Evolutionary conservation across 2,329 filamentous ascomycete species (phyloP), one percentile per base, ranked within the genome.

Genomic region (Diaporthe sp.): DNA sequence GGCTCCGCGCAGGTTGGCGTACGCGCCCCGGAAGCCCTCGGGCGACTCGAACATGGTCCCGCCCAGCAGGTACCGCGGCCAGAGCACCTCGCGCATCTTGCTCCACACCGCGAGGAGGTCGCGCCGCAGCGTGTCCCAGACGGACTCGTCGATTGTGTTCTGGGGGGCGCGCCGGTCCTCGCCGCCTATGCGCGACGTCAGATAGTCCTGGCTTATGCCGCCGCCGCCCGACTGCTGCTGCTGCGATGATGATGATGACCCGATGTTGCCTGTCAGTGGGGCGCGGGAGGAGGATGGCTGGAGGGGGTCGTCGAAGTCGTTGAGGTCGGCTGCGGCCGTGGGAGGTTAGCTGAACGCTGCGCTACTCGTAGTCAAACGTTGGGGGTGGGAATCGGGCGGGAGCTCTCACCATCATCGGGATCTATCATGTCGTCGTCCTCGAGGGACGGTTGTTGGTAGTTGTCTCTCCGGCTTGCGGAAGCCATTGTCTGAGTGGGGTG

Each of bases 41-140:
- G 87, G 84, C 55, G 82, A 83, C 75, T 92, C 90, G 72, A 92
- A 88, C 90, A 92, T 92, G 74, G 89, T 91, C 39, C 91, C 91
- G 47, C 90, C 90, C 32, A 99, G 92, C 65, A 99, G 89, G 85
- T 98, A 98, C 81, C 96, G 96, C 25, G 97, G 97, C 85, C 95
- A 99, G 75, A 99, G 91, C 51, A 99, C 97, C 87, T 98, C 96
- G 83, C 94, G 93, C 92, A 99, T 95, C 89, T 99, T 99, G 85
- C 94, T 94, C 96, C 97, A 98, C 47, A 98, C 95, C 35, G 95
- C 97, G 10, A 96, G 85, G 77, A 99, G 86, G 83, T 99, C 97
- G 78, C 97, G 93, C 70, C 94, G 94, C 75, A 99, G 88, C n/a
- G 97, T 99, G 56, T 96, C 94, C 97, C 97, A 99, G 53, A 99